Conservation (phyloP, 1,139 yeast genomes). For the Scheffersomyces titani region DNA sequence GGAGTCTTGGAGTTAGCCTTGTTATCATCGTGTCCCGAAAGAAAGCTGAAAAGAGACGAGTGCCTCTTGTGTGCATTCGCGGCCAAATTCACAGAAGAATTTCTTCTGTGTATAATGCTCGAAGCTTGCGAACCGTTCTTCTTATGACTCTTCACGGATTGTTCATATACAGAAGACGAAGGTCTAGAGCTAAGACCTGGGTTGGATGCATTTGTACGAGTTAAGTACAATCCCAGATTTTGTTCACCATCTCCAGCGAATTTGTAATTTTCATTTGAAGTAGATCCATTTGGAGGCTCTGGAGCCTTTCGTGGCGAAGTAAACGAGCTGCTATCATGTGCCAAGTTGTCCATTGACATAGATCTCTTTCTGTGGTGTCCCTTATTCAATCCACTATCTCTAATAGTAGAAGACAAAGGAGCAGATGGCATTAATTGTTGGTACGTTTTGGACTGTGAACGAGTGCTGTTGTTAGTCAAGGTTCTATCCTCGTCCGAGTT, state of each 20-base stretch:
- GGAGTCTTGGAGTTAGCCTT: slow-evolving; percentile 3
- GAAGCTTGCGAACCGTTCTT: slow-evolving; percentile 25
- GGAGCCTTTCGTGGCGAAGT: slow-evolving; percentile 68
- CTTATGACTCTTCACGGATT: slow-evolving; percentile 29
- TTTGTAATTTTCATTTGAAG: slow-evolving; percentile 22
- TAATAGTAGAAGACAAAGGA: slow-evolving; percentile 2
- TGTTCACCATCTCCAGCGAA: slow-evolving; percentile 25
- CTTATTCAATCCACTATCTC: slow-evolving; percentile 6
- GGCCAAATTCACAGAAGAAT: slow-evolving; percentile 23
- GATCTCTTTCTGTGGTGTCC: slow-evolving; percentile 48
- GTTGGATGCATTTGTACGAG: slow-evolving; percentile 27
- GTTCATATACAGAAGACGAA: slow-evolving; percentile 47
- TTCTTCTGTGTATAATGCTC: slow-evolving; percentile 28
- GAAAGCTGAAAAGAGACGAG: slow-evolving; percentile 48
- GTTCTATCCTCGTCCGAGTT: slow-evolving; percentile 9
- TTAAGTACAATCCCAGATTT: slow-evolving; percentile 18
- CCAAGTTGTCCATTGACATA: slow-evolving; percentile 53
- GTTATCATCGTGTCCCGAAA: slow-evolving; percentile 26
- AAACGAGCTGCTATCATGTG: slow-evolving; percentile 28
- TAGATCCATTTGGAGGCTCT: slow-evolving; percentile 52
- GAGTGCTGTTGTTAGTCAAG: not conserved
- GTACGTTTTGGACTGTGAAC: not conserved
- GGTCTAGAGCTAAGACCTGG: slow-evolving; percentile 32
- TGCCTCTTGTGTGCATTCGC: slow-evolving; percentile 34
- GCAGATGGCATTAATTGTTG: slow-evolving; percentile 20